These are phyloP conservation scores for Boletus edulis DNA, from an alignment of 768 basidiomycete genomes.

Conservation along the genomic window DNA sequence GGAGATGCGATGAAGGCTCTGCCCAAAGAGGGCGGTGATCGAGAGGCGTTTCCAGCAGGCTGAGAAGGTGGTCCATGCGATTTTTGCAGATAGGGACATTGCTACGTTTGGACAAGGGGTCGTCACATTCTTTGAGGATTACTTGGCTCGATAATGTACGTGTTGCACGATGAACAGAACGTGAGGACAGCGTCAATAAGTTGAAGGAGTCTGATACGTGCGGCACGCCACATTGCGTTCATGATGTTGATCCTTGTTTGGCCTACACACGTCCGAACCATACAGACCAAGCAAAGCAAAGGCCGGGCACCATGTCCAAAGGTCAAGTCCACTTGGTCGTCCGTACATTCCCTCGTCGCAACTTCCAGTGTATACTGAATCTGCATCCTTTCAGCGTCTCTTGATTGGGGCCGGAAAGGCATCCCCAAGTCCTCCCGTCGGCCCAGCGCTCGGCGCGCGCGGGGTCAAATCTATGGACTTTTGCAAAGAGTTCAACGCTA, in stretches of 20 bases:
- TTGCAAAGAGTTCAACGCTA: conserved; percentile 99
- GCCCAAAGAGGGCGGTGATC: conserved; percentile 36
- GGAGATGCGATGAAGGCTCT: conserved; percentile 20
- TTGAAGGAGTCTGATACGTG: conserved; percentile 8
- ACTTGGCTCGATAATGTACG: conserved; percentile 20
- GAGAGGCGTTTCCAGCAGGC: conserved; percentile 31
- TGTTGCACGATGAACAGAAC: not conserved
- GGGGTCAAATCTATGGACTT: conserved; percentile 99
- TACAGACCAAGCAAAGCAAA: not conserved
- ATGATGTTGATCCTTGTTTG: conserved; percentile 25
- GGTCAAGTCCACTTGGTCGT: conserved; percentile 77
- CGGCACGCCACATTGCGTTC: conserved; percentile 12
- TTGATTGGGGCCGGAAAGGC: conserved; percentile 93
- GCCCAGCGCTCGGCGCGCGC: conserved; percentile 94
- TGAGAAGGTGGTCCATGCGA: conserved; percentile 39
- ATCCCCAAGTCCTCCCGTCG: conserved; percentile 92
- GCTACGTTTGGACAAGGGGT: conserved; percentile 39
- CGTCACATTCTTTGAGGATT: conserved; percentile 39
- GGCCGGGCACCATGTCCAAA: conserved; percentile 54
- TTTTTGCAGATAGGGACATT: conserved; percentile 38
- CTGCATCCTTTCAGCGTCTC: conserved; percentile 54
- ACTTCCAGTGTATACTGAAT: conserved; percentile 11
- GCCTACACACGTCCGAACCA: not conserved
- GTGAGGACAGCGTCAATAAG: no score
- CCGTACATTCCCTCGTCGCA: conserved; percentile 30